Evolutionary conservation across 768 basidiomycete genomes (phyloP), one percentile per base, ranked within the genome.

Genomic region (Podaxis sp.): DNA sequence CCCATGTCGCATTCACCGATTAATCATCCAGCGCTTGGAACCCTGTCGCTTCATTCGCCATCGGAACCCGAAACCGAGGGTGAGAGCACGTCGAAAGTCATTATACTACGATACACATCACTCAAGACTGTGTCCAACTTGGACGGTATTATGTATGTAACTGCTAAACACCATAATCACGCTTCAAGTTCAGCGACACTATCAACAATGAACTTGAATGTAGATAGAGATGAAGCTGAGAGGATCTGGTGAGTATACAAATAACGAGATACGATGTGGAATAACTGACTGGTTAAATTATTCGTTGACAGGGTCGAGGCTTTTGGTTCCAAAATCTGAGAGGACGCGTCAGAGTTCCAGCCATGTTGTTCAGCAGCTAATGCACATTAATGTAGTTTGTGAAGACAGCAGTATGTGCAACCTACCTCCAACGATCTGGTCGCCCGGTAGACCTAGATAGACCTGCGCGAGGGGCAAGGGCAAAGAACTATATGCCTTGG

Each of bases 401-500:
- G 42, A 40, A 32, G 11, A 50, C 44, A 5, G 37, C 32, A 51
- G 11, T n/a, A 21, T 14, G 36, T 50, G 36, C 3, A 16, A 63
- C 72, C 52, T 50, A 81, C 81, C 76, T 50, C 66, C 50, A 14
- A 82, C 64, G 13, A 80, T 69, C 44, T 76, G 69, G 21, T 78
- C 77, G 2, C 70, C 62, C 6, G 71, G 61, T 61, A 84, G 70
- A 23, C 86, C 85, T 44, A 90, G 76, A 67, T 89, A 90, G 27
- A 63, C 70, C 64, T 83, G 79, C 11, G 83, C 85, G 3, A 86
- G 74, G 2, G 78, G 58, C 10, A 85, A 62, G 11, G 83, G 80
- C 23, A 91, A 72, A 1, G 86, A 84, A 2, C 82, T 79, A 70
- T 89, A 90, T n/a, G 86, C 87, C 65, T 77, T 82, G 7, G 84